Conservation (phyloP, 176 grass and related monocot genomes). For the Lolium perenne region DNA sequence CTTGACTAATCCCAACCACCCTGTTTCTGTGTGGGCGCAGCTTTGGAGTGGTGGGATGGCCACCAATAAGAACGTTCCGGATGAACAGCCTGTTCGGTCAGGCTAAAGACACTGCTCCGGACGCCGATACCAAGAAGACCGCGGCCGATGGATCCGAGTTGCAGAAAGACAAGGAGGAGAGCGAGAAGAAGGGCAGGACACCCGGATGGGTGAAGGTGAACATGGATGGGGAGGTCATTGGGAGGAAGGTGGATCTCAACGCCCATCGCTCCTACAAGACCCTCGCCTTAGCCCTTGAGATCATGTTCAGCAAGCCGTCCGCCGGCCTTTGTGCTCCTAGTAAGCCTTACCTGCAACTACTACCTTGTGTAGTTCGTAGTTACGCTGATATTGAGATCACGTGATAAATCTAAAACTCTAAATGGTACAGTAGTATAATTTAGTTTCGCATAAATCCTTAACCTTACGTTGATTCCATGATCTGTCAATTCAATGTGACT, state of each 20-base stretch:
- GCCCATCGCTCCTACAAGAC: constrained; percentile 65
- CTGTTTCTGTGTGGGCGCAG: constrained; percentile 30
- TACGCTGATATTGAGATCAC: neutral
- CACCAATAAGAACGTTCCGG: constrained; percentile 73
- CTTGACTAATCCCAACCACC: constrained; percentile 22
- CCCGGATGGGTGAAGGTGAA: constrained; percentile 74
- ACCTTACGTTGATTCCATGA: neutral
- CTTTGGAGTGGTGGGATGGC: constrained; percentile 86
- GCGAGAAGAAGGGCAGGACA: constrained; percentile 39
- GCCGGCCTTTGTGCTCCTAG: constrained; percentile 38
- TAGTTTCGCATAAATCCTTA: neutral
- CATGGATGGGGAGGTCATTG: constrained; percentile 89
- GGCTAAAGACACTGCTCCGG: constrained; percentile 56
- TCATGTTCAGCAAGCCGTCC: constrained; percentile 75
- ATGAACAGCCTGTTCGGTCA: constrained; percentile 84
- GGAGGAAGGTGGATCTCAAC: constrained; percentile 81
- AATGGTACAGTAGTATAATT: neutral
- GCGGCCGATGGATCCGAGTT: neutral
- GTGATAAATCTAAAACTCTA: neutral
- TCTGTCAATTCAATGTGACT: constrained; percentile 6
- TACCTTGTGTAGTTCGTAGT: neutral
- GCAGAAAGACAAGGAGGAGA: constrained; percentile 55
- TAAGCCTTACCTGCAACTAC: constrained; percentile 34
- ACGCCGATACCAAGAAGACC: constrained; percentile 41
- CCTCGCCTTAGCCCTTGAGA: constrained; percentile 73